Evolutionary conservation across 495 filamentous ascomycete genomes (phyloP).

Genomic region (Pyronema omphalodes): DNA sequence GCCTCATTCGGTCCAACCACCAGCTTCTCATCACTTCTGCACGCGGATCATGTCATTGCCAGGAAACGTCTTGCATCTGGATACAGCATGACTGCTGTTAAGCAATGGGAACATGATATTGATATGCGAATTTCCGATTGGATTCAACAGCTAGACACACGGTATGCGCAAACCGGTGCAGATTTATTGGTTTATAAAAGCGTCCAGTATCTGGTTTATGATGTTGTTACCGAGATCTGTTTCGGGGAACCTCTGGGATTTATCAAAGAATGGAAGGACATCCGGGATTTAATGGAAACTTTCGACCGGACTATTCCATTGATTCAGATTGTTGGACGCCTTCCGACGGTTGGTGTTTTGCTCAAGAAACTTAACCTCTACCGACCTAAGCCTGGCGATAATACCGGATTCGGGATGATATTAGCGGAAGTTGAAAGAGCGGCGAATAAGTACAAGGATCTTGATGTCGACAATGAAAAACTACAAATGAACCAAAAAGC

Average conservation of each 20-base stretch:
- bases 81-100: neutral
- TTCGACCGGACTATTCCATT: neutral
- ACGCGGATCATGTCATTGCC: neutral
- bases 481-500: neutral
- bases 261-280: conserved; percentile 18
- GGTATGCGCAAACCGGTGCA: neutral
- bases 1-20: neutral
- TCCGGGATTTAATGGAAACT: neutral
- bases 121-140: neutral
- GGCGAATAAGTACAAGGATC: neutral
- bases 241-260: conserved; percentile 46
- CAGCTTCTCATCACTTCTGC: neutral
- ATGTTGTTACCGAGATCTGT: conserved; percentile 30
- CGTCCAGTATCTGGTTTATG: neutral
- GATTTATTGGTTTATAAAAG: neutral
- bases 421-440: neutral
- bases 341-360: neutral
- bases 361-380: neutral
- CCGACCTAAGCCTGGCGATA: neutral
- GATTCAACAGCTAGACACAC: neutral
- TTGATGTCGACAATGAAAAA: neutral
- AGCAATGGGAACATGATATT: neutral
- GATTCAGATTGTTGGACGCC: neutral
- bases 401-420: neutral
- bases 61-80: neutral